phyloP scores from a whole-genome alignment of 164 flowering plant genomes.

The Vitis rotundifolia region DNA sequence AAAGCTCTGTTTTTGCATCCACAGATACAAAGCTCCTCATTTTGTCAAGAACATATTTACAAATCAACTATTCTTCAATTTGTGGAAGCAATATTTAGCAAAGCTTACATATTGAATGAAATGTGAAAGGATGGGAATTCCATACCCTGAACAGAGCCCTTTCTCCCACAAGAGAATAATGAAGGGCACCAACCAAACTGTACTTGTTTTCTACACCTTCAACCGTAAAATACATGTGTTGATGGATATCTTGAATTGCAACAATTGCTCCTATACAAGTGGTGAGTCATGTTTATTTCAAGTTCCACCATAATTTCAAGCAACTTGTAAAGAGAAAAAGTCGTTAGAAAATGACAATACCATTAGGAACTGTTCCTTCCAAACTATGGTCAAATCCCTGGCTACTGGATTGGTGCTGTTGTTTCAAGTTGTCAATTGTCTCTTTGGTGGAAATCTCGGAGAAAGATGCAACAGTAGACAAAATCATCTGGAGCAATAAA shows the following conservation, averaged over 20 bases:
- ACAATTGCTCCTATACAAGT: constrained; percentile 72
- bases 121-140: constrained; percentile 2
- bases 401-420: constrained; percentile 23
- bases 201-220: constrained; percentile 49
- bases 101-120: no score
- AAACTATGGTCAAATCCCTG: constrained; percentile 31
- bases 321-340: constrained; percentile 1
- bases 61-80: no score
- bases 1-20: no score
- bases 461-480: constrained; percentile 48
- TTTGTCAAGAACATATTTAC: no score
- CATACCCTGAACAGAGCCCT: constrained; percentile 91
- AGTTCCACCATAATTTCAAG: constrained; percentile 3
- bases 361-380: constrained; percentile 60
- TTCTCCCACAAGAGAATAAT: constrained; percentile 87
- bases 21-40: no score
- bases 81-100: no score
- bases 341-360: constrained; percentile 31
- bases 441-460: constrained; percentile 34
- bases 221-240: constrained; percentile 83
- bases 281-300: constrained; percentile 8
- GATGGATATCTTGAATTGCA: constrained; percentile 85
- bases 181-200: constrained; percentile 58
- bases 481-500: constrained; percentile 55
- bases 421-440: constrained; percentile 20